Percentiles rank a stretch among this genome's conserved stretches.
Conservation (phyloP, 2,329 filamentous ascomycete genomes). For the Bipolaris bicolor region DNA sequence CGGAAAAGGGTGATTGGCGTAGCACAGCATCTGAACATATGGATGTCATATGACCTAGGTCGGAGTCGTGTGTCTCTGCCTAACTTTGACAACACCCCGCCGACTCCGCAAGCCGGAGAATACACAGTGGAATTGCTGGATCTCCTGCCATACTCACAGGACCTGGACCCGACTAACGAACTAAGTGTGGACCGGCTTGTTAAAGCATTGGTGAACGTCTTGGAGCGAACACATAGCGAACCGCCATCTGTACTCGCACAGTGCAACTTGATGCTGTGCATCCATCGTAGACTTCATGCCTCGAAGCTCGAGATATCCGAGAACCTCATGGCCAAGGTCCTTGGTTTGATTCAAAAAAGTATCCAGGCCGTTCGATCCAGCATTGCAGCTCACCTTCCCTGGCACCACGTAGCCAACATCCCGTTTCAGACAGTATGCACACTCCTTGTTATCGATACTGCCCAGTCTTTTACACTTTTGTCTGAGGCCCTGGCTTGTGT, state of each 20-base stretch:
- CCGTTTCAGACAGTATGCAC: neutral
- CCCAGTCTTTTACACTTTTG: neutral
- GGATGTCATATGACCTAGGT: neutral
- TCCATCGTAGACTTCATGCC: neutral
- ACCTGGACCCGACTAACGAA: neutral
- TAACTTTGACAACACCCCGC: neutral
- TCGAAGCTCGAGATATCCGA: neutral
- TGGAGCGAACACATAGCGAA: neutral
- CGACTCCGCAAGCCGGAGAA: neutral
- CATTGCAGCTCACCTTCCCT: neutral
- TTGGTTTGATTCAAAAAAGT: neutral
- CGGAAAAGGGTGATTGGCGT: neutral
- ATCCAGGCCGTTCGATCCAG: neutral
- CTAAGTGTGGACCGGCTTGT: neutral
- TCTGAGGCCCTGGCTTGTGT: neutral
- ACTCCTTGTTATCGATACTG: neutral
- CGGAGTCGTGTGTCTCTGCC: neutral
- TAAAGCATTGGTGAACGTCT: neutral
- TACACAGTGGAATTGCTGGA: neutral
- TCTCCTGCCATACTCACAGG: neutral
- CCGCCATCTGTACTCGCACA: neutral
- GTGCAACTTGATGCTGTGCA: neutral
- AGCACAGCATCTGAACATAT: neutral
- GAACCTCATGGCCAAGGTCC: neutral
- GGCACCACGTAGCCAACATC: neutral